These are phyloP conservation scores for Nyctanthes arbortristis DNA, from an alignment of 257 asterid genomes.

Conservation along the genomic window DNA sequence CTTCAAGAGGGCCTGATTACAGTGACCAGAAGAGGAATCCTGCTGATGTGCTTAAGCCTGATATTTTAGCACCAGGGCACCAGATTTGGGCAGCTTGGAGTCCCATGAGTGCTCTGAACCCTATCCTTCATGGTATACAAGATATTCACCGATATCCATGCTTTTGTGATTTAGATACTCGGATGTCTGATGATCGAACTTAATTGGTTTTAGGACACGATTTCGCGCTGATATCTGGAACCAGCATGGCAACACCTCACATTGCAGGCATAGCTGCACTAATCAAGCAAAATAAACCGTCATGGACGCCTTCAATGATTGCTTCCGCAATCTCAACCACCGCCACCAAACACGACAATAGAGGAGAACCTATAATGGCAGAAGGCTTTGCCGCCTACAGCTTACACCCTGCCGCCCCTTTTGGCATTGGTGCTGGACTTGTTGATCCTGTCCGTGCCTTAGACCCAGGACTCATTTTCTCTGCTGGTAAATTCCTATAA, in stretches of 20 bases:
- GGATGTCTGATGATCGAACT: neutral
- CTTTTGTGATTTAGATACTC: neutral
- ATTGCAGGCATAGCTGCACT: slow-evolving; percentile 89
- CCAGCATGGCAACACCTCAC: slow-evolving; percentile 99
- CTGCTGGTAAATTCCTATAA: slow-evolving; percentile 43
- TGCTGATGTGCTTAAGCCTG: slow-evolving; percentile 86
- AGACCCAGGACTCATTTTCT: slow-evolving; percentile 78
- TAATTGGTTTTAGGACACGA: slow-evolving; percentile 48
- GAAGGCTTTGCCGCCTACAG: slow-evolving; percentile 56
- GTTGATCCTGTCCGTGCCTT: slow-evolving; percentile 66
- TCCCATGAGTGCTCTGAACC: slow-evolving; percentile 75
- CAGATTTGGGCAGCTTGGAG: slow-evolving; percentile 99
- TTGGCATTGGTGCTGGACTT: slow-evolving; percentile 85
- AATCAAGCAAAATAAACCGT: slow-evolving; percentile 63
- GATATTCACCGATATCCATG: neutral
- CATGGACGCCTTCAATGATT: slow-evolving; percentile 90
- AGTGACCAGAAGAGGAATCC: slow-evolving; percentile 57
- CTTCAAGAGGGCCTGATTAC: slow-evolving; percentile 89
- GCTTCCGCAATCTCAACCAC: slow-evolving; percentile 94
- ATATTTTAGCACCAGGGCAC: slow-evolving; percentile 89
- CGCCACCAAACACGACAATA: slow-evolving; percentile 69
- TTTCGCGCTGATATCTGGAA: slow-evolving; percentile 82
- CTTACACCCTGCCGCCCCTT: slow-evolving; percentile 71
- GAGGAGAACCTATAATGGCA: slow-evolving; percentile 83
- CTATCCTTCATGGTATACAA: slow-evolving; percentile 60